Conservation (phyloP, 768 basidiomycete species). For the Macrolepiota albuminosa region DNA sequence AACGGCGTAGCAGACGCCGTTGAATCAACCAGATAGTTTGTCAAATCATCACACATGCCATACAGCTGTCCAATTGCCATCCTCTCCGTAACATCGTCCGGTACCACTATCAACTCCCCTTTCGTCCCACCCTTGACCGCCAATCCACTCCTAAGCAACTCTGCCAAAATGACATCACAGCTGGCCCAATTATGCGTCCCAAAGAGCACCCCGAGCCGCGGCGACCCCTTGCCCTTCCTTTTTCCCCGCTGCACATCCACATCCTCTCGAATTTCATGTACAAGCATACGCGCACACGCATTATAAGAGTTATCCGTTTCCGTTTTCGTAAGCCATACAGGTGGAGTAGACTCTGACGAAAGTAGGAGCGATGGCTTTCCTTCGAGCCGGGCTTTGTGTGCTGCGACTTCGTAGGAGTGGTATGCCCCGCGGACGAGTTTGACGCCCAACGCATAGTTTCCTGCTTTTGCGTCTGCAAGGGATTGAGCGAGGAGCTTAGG, state of each 20-base stretch:
- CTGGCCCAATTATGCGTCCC: conserved; percentile 85
- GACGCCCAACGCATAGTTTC: conserved; percentile 75
- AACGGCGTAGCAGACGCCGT: conserved; percentile 56
- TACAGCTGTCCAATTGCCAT: conserved; percentile 79
- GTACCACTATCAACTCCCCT: conserved; percentile 29
- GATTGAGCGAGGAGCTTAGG: conserved; percentile 63
- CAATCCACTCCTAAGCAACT: conserved; percentile 53
- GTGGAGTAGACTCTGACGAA: conserved; percentile 53
- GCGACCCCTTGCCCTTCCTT: conserved; percentile 2
- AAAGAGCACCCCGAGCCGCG: conserved; percentile 63
- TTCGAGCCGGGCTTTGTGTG: conserved; percentile 28
- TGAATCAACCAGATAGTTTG: conserved; percentile 58
- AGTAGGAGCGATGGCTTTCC: conserved; percentile 35
- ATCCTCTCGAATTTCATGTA: conserved; percentile 52
- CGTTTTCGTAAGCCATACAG: conserved; percentile 63
- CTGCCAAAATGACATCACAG: conserved; percentile 53
- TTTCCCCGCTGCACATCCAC: conserved; percentile 19
- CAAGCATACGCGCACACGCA: conserved; percentile 49
- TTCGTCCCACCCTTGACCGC: conserved; percentile 29
- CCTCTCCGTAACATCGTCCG: conserved; percentile 54
- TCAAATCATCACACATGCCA: conserved; percentile 85
- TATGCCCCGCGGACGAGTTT: conserved; percentile 95
- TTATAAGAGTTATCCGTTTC: conserved; percentile 79
- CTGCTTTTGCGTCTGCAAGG: conserved; percentile 56
- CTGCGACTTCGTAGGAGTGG: conserved; percentile 67